Conservation (phyloP, 257 asterid species). For the Catharanthus roseus region DNA sequence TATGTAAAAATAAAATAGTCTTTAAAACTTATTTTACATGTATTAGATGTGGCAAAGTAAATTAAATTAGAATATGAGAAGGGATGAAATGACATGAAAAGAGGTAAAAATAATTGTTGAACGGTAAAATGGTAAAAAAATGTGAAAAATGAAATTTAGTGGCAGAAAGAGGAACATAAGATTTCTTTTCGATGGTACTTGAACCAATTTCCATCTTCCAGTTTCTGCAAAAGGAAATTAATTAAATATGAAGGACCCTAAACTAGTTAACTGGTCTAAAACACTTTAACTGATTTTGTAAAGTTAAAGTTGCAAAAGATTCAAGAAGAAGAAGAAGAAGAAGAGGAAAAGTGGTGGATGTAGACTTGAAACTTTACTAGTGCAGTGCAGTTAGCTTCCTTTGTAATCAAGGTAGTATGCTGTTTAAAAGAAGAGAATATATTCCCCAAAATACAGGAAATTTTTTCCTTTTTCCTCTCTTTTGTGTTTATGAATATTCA, state of each 20-base stretch:
- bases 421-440: constrained; percentile 11
- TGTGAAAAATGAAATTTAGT: too few relatives aligned
- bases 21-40: too few relatives aligned
- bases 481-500: constrained; percentile 4
- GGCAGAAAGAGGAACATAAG: too few relatives aligned
- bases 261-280: neutral
- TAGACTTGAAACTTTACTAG: constrained; percentile 6
- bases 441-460: constrained; percentile 5
- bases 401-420: constrained; percentile 21
- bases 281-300: constrained; percentile 3
- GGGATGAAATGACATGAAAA: too few relatives aligned
- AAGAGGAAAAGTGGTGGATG: neutral
- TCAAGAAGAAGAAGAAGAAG: neutral
- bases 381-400: constrained; percentile 8
- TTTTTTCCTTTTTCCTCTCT: neutral
- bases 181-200: too few relatives aligned
- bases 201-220: neutral
- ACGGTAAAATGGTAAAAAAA: too few relatives aligned
- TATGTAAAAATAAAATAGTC: too few relatives aligned
- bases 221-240: neutral
- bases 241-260: neutral
- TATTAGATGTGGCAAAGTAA: too few relatives aligned
- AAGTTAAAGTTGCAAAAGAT: constrained; percentile 13
- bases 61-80: too few relatives aligned
- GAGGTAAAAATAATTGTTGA: too few relatives aligned